Evolutionary conservation across 192 early-diverging fungal species (phyloP), one percentile per base, ranked within the genome.

Genomic region (Coemansia reversa): DNA sequence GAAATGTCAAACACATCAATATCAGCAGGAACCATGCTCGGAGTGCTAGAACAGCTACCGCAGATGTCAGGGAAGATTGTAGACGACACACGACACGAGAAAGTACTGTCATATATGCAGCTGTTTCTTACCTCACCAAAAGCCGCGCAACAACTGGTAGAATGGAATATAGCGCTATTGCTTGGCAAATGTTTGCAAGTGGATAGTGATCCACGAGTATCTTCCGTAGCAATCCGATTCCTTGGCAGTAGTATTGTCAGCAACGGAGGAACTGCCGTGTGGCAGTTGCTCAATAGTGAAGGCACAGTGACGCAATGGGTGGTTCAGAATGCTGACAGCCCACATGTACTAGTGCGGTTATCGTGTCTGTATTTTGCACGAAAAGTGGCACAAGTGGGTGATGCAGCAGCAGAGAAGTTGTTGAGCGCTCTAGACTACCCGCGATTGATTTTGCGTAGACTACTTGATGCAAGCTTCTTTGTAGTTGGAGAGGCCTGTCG

Each of bases 21-120:
- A 47, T 72, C 67, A 25, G 55, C 63, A 30, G 65, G 18, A 61
- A 63, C 52, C 9, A 76, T 81, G 79, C 73, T 23, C 7, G 74
- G 70, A 24, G 79, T 90, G 47, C 69, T 90, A n/a, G 65, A 68
- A 29, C 84, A 83, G 30, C 58, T 92, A 60, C 87, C 88, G 11
- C 65, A 47, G 12, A 90, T 90, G 88, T 89, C 89, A 3, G 81
- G 72, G 27, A 78, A 84, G 22, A 90, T 92, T 53, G 86, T 90
- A 11, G 90, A 92, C 66, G 90, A 89, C 52, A 87, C 90, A 3
- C 74, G 88, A 16, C 86, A 92, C 70, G 90, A 92, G 70, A 89
- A 89, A 69, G 85, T 92, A 12, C 81, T 92, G 23, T 86, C 89
- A 0, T 87, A 88, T 59, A 70, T 91, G 69, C 55, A 59, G 12